Evolutionary conservation across 2,329 filamentous ascomycete species (phyloP).

Genomic region (Xylariaceae sp.): DNA sequence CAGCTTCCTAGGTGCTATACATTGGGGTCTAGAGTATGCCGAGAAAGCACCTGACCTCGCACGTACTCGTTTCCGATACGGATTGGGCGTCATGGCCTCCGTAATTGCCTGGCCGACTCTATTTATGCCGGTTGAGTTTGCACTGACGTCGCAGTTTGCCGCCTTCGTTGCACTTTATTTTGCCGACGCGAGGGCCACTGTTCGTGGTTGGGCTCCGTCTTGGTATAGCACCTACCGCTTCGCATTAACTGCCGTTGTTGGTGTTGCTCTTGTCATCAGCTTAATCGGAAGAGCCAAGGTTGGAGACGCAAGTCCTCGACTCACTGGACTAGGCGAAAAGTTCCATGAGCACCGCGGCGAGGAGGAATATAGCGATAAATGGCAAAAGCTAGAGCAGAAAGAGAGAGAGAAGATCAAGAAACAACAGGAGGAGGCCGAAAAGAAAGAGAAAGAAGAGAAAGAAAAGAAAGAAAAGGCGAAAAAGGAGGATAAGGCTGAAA

Average conservation of each 20-base stretch:
- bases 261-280: constrained; percentile 78
- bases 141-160: constrained; percentile 83
- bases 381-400: constrained; percentile 47
- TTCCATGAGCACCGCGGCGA: constrained; percentile 46
- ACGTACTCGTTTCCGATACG: constrained; percentile 80
- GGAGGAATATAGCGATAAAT: constrained; percentile 50
- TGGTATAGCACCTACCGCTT: constrained; percentile 95
- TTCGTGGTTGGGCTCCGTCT: constrained; percentile 76
- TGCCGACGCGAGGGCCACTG: constrained; percentile 75
- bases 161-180: constrained; percentile 89
- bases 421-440: constrained; percentile 39
- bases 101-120: constrained; percentile 90
- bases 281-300: constrained; percentile 85
- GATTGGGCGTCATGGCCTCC: constrained; percentile 80
- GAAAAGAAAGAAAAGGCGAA: constrained; percentile 33
- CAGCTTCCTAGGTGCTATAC: constrained; percentile 90
- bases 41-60: constrained; percentile 64
- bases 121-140: constrained; percentile 82
- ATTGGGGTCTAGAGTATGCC: constrained; percentile 90
- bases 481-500: constrained; percentile 17
- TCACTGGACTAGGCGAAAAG: constrained; percentile 48
- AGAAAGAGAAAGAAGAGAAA: constrained; percentile 35
- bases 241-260: constrained; percentile 88
- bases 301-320: constrained; percentile 47
- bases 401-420: constrained; percentile 40